A percentile compares a stretch with the other conserved stretches of the same genome.
These are phyloP conservation scores for Conticribra guillardii DNA, from an alignment of 108 stramenopile species.

Conservation along the genomic window DNA sequence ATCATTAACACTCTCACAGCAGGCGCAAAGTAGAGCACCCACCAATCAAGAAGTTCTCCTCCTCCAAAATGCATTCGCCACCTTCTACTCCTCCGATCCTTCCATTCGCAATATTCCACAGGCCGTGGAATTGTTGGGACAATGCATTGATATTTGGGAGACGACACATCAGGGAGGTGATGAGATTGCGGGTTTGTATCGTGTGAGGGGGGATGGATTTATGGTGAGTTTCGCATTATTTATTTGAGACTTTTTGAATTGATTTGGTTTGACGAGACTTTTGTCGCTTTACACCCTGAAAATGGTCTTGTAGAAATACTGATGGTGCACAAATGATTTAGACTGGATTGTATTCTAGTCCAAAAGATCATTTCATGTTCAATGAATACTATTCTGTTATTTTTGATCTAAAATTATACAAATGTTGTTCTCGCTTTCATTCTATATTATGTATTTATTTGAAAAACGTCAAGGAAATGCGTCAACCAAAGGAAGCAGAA, in stretches of 20 bases:
- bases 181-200: conserved; percentile 73
- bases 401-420: no score
- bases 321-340: no score
- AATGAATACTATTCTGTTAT: no score
- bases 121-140: conserved; percentile 50
- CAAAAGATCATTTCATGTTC: no score
- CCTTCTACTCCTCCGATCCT: conserved; percentile 23
- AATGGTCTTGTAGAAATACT: background rate
- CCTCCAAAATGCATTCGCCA: conserved; percentile 66
- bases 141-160: conserved; percentile 62
- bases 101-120: conserved; percentile 31
- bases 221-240: conserved; percentile 40
- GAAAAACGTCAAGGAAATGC: conserved; percentile 15
- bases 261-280: background rate
- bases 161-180: conserved; percentile 57
- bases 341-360: no score
- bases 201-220: conserved; percentile 80
- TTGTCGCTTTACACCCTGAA: background rate
- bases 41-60: conserved; percentile 63
- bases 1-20: no score
- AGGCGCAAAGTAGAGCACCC: no score
- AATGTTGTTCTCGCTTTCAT: no score
- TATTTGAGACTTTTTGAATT: background rate
- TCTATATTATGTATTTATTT: background rate
- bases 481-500: conserved; percentile 47